Evolutionary conservation across 495 filamentous ascomycete genomes (phyloP), one percentile per base, ranked within the genome.

Genomic region (Xylaria nigripes): DNA sequence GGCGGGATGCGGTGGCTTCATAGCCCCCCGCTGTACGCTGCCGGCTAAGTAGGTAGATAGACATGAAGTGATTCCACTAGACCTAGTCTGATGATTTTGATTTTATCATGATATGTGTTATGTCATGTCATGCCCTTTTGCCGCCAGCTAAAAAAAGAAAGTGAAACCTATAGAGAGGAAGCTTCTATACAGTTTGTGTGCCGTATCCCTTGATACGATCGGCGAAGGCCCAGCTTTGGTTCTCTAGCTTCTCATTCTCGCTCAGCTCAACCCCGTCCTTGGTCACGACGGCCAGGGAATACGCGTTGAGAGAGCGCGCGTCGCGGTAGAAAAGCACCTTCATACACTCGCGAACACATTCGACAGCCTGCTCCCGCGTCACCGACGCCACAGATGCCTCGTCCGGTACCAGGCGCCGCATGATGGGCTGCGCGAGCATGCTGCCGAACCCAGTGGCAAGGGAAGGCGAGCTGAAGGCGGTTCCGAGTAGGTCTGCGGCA

Each of bases 241-340:
- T 69, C 75, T 80, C 78, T 44, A 81, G 70, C 69, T 77, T 73
- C 74, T 94, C 86, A 63, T 86, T 74, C 73, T 92, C 81, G 70
- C 81, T 83, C 64, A 96, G 62, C 59, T 96, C 87, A 61, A 96
- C 83, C 25, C 86, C 86, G 24, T 89, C 86, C 69, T 86, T 82
- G 41, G 89, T 91, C 47, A 98, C 79, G 24, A 96, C 78, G 13
- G 91, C 91, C 68, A 98, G 84, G 49, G 86, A 89, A 70, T 96
- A 98, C 67, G 83, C 78, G 70, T 96, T 89, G 68, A 90, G 69
- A 76, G 87, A 93, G 64, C 93, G 83, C 7, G 93, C 93, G 75
- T 98, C 93, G 57, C 93, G 80, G 76, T 98, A 98, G 76, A 90
- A 98, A 51, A 98, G 78, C 53, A 97, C 91, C 79, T 97, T 97